Evolutionary conservation across 2,329 filamentous ascomycete genomes (phyloP).

Genomic region (Ophiostoma perfectum): DNA sequence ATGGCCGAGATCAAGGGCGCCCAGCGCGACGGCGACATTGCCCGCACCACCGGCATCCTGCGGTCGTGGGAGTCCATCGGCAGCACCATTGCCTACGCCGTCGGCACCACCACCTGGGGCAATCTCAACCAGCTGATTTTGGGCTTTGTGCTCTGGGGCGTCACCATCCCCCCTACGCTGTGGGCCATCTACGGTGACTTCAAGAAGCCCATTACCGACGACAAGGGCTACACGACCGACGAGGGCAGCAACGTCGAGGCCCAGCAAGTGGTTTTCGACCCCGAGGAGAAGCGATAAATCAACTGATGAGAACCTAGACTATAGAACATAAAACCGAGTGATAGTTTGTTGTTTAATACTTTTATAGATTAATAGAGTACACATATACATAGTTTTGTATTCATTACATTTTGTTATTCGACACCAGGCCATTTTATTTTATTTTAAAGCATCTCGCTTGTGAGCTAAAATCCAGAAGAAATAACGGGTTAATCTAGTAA

Average conservation of each 20-base stretch:
- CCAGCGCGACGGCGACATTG: not conserved
- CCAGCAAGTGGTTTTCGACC: not conserved
- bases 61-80: slow-evolving; percentile 5
- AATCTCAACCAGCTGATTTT: not conserved
- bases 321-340: too few species aligned
- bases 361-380: too few species aligned
- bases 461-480: too few species aligned
- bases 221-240: not conserved
- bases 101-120: not conserved
- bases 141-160: not conserved
- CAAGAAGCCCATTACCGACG: not conserved
- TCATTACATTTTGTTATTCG: too few species aligned
- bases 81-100: not conserved
- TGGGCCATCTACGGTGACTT: slow-evolving; percentile 1
- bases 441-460: too few species aligned
- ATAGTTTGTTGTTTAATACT: too few species aligned
- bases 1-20: slow-evolving; percentile 9
- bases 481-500: too few species aligned
- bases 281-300: too few species aligned
- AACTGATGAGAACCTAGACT: too few species aligned
- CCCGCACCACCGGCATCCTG: not conserved
- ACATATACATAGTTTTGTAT: too few species aligned
- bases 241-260: not conserved
- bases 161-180: not conserved
- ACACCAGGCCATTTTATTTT: too few species aligned